Percentiles rank a stretch among this genome's conserved stretches.
Conservation (phyloP, 352 stramenopile genomes). For the Phytophthora brassicae region DNA sequence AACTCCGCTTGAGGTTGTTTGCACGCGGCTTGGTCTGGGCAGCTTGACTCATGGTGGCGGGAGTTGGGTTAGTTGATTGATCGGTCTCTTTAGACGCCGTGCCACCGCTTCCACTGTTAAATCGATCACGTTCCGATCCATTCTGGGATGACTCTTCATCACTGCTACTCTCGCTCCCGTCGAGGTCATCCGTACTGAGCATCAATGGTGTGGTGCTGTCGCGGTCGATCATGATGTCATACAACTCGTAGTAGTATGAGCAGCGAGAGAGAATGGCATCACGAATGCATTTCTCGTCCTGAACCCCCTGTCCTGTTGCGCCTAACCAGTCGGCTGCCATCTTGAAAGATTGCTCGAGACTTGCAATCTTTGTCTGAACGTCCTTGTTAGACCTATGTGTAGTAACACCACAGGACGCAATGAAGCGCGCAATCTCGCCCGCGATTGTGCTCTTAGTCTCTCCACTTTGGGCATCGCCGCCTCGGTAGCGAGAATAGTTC, state of each 20-base stretch:
- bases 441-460: constrained; percentile 15
- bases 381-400: constrained; percentile 20
- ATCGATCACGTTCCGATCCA: no score
- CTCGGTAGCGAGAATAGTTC: constrained; percentile 27
- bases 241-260: constrained; percentile 20
- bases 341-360: constrained; percentile 14
- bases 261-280: constrained; percentile 11
- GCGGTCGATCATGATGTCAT: constrained; percentile 13
- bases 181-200: not conserved
- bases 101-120: no score
- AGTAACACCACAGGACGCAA: constrained; percentile 9
- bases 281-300: constrained; percentile 12
- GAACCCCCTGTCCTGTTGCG: constrained; percentile 17
- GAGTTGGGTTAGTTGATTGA: no score
- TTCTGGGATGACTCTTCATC: no score
- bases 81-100: no score
- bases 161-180: not conserved
- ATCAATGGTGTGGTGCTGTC: constrained; percentile 2
- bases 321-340: constrained; percentile 15
- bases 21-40: not conserved
- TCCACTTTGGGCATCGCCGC: constrained; percentile 16
- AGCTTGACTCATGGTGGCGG: no score
- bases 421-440: constrained; percentile 13
- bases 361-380: constrained; percentile 13
- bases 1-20: not conserved